Evolutionary conservation across 177 flowering plant species (phyloP).

Genomic region (Vitis hybrid): DNA sequence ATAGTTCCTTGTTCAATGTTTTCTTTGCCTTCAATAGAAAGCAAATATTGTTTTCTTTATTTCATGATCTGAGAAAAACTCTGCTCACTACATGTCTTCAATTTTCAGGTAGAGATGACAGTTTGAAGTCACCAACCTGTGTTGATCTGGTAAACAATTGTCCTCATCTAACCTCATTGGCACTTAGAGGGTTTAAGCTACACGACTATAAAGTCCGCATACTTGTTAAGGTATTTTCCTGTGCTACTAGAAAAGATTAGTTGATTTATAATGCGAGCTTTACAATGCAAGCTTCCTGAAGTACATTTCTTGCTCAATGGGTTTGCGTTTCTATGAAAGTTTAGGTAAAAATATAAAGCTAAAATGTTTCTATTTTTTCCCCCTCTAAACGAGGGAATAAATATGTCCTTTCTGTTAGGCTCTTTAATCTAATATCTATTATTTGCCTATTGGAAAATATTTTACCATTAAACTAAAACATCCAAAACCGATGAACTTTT

Average conservation of each 20-base stretch:
- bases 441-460: too few species aligned
- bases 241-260: not conserved
- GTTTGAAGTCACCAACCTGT: slow-evolving; percentile 75
- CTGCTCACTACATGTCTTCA: slow-evolving; percentile 8
- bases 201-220: slow-evolving; percentile 65
- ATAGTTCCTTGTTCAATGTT: not conserved
- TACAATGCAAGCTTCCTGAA: not conserved
- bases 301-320: not conserved
- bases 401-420: too few species aligned
- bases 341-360: not conserved
- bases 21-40: too few species aligned
- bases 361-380: not conserved
- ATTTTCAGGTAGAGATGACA: slow-evolving; percentile 84
- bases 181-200: slow-evolving; percentile 89
- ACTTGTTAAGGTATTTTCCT: slow-evolving; percentile 67
- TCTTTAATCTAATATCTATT: too few species aligned
- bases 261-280: not conserved
- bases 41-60: slow-evolving; percentile 1
- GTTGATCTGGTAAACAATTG: slow-evolving; percentile 68
- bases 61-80: slow-evolving; percentile 1
- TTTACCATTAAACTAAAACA: too few species aligned
- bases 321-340: not conserved
- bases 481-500: too few species aligned
- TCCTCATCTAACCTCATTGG: slow-evolving; percentile 67
- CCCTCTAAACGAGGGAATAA: too few species aligned